A percentile compares a stretch with the other conserved stretches of the same genome.
phyloP scores from a whole-genome alignment of 208 protist species.

The Trypanosoma rangeli region DNA sequence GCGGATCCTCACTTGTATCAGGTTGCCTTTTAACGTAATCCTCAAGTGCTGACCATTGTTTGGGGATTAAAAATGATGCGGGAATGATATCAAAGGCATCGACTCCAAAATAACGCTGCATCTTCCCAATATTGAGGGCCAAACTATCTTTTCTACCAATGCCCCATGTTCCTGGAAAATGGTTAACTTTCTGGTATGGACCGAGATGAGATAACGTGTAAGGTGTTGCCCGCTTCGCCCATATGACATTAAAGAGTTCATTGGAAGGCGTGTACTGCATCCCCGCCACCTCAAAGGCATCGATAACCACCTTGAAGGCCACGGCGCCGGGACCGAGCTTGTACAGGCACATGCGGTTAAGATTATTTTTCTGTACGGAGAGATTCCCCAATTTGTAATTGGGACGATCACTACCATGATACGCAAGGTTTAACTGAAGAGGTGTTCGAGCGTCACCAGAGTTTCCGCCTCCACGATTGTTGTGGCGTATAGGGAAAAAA shows the following conservation, averaged over 20 bases:
- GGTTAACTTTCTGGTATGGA: conserved; percentile 91
- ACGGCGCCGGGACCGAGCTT: conserved; percentile 92
- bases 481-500: conserved; percentile 77
- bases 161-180: conserved; percentile 92
- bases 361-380: conserved; percentile 73
- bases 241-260: conserved; percentile 88
- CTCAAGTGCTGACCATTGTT: conserved; percentile 60
- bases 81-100: conserved; percentile 81
- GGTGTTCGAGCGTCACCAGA: conserved; percentile 40
- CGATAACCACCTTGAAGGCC: conserved; percentile 88
- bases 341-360: conserved; percentile 85
- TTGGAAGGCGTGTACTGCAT: conserved; percentile 87
- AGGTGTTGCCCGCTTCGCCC: conserved; percentile 86
- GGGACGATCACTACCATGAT: conserved; percentile 66
- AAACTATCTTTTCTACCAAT: conserved; percentile 91
- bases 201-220: conserved; percentile 76
- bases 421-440: conserved; percentile 60
- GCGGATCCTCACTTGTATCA: conserved; percentile 52
- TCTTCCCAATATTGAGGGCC: conserved; percentile 73
- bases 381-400: conserved; percentile 47
- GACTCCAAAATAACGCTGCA: conserved; percentile 74
- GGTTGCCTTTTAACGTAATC: conserved; percentile 63
- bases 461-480: conserved; percentile 29
- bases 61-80: conserved; percentile 80
- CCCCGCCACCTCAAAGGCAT: conserved; percentile 79